Evolutionary conservation across 2,329 filamentous ascomycete genomes (phyloP).

Genomic region (Cladosporium oxysporum): DNA sequence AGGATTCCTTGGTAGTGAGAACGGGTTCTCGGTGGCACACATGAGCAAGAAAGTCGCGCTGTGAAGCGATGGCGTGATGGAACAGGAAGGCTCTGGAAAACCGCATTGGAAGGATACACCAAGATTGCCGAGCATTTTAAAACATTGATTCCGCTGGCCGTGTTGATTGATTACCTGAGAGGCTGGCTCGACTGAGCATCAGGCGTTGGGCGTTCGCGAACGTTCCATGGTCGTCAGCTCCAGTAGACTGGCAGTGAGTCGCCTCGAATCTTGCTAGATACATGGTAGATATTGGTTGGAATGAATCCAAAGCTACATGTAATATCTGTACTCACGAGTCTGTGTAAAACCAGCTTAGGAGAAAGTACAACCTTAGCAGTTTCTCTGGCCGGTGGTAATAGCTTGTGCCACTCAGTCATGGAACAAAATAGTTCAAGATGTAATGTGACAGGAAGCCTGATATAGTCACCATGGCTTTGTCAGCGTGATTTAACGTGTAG

Average conservation of each 20-base stretch:
- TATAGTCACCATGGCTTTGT: neutral
- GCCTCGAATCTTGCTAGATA: neutral
- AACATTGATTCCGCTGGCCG: neutral
- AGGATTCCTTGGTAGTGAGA: conserved; percentile 24
- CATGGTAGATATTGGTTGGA: neutral
- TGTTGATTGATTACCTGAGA: neutral
- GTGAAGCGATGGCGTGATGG: neutral
- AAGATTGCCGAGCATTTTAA: neutral
- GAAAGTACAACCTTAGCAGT: neutral
- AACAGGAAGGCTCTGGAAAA: neutral
- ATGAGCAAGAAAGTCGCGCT: conserved; percentile 22
- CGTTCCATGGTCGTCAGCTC: neutral
- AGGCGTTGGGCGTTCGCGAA: neutral
- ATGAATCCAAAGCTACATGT: neutral
- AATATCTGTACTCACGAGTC: neutral
- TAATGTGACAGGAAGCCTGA: neutral
- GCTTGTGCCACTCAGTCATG: neutral
- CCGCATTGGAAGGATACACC: neutral
- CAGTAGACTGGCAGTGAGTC: neutral
- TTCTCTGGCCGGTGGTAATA: neutral
- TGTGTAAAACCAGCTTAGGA: neutral
- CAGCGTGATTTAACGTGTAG: neutral
- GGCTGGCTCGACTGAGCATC: neutral
- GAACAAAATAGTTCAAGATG: neutral
- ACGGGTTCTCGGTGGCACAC: conserved; percentile 26